Base-by-base conservation (phyloP, 495 filamentous ascomycete genomes). In the Tuber borchii region DNA sequence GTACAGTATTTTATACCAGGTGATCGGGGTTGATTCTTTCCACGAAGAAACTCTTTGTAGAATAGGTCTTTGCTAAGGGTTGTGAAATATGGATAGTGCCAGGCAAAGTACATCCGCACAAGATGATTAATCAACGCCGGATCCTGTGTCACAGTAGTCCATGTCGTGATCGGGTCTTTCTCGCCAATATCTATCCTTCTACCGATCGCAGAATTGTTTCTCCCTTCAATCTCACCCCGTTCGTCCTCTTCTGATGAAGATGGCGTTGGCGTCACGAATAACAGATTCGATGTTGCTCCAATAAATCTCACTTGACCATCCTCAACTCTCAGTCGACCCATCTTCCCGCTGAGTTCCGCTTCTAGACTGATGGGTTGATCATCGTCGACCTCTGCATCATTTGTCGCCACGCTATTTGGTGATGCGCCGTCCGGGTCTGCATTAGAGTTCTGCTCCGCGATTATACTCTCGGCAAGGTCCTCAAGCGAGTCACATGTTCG, bases 61-160 rank as follows among this genome's bases (percentile, higher is more conserved):
- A 99, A 99, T 40, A 97, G 87, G 51, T 86, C 88, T 83, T 92
- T 96, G n/a, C 94, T 94, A 9, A 98, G 88, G 0, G 92, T 95
- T 17, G 93, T 95, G 85, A 99, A 99, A 84, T 93, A 98, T 17
- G 95, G 91, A 83, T 98, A 99, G 80, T 99, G 95, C 93, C 95
- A 99, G 43, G 91, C 91, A 85, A 98, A 97, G 85, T 99, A 99
- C 93, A 97, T 94, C 75, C 92, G 94, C 80, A 99, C 88, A 17
- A 99, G 88, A 85, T 98, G 96, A 20, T 89, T 88, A 77, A 98
- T 89, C 16, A 97, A 85, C 26, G 90, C 89, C 26, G 90, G 84
- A 83, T 98, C 92, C 68, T 89, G 86, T 14, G 95, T 97, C 34
- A 97, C 94, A 48, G 86, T 87, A 4, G 95, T 97, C 95, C 95